A percentile compares a stretch with the other conserved stretches of the same genome.
phyloP scores from a whole-genome alignment of 2,329 filamentous ascomycete genomes.

The Sporothrix globosa region DNA sequence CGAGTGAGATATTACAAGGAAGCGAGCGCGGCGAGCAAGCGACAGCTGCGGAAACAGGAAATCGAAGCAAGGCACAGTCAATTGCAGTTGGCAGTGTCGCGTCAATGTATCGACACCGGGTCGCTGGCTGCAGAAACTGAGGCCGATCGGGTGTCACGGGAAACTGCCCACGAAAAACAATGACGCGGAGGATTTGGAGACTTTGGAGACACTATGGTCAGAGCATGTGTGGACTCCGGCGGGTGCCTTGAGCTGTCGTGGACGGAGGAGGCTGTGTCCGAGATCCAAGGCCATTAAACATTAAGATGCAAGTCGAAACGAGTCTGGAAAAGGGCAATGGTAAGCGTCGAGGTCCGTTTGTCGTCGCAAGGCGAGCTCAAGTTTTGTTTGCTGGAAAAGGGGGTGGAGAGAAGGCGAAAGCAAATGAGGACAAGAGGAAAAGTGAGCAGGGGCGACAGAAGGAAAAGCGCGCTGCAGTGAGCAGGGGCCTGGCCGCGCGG shows the following conservation, averaged over 20 bases:
- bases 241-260: constrained; percentile 13
- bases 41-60: neutral
- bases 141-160: neutral
- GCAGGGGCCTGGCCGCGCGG: neutral
- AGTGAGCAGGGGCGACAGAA: constrained; percentile 7
- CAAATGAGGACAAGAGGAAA: constrained; percentile 19
- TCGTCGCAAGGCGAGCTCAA: constrained; percentile 4
- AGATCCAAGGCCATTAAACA: neutral
- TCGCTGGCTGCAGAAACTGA: neutral
- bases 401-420: constrained; percentile 21
- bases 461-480: neutral
- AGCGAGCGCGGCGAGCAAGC: neutral
- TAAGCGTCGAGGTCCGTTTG: constrained; percentile 6
- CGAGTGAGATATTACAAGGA: neutral
- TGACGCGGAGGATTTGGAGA: constrained; percentile 19
- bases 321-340: neutral
- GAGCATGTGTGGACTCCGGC: constrained; percentile 1
- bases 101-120: neutral
- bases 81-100: constrained; percentile 4
- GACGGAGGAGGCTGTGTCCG: neutral
- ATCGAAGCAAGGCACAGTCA: neutral
- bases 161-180: constrained; percentile 16
- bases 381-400: constrained; percentile 18
- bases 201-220: neutral
- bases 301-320: neutral